phyloP scores from a whole-genome alignment of 331 rosid genomes.

The Cydonia oblonga region DNA sequence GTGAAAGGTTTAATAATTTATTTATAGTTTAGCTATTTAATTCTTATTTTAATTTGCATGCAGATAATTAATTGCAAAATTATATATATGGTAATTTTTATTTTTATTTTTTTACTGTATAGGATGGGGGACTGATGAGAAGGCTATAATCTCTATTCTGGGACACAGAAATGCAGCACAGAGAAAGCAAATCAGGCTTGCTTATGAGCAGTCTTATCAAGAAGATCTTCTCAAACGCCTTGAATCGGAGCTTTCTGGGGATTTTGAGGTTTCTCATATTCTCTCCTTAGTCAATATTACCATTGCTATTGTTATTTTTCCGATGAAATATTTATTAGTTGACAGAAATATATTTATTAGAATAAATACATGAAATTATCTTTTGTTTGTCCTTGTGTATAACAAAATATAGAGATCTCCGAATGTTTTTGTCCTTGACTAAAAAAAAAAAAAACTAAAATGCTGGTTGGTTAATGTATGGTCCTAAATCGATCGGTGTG shows the following conservation, averaged over 20 bases:
- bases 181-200: conserved; percentile 53
- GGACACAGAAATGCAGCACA: conserved; percentile 55
- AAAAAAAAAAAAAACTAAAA: too few relatives aligned
- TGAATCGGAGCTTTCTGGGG: conserved; percentile 62
- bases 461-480: too few relatives aligned
- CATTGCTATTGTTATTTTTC: background rate
- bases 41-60: background rate
- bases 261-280: conserved; percentile 37
- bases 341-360: background rate
- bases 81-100: background rate
- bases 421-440: background rate
- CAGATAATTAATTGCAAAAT: background rate
- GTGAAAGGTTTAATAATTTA: conserved; percentile 26
- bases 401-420: background rate
- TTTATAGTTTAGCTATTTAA: background rate
- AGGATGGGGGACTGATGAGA: conserved; percentile 85
- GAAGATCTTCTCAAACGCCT: conserved; percentile 72
- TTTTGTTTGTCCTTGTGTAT: background rate
- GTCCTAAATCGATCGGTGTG: too few relatives aligned
- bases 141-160: conserved; percentile 43
- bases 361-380: background rate
- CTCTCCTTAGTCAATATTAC: background rate
- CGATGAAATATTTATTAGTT: background rate
- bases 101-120: background rate
- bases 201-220: conserved; percentile 37